Percentiles rank a stretch among this genome's conserved stretches.
phyloP scores from a whole-genome alignment of 2,329 filamentous ascomycete genomes.

The Calonectria honghensis region DNA sequence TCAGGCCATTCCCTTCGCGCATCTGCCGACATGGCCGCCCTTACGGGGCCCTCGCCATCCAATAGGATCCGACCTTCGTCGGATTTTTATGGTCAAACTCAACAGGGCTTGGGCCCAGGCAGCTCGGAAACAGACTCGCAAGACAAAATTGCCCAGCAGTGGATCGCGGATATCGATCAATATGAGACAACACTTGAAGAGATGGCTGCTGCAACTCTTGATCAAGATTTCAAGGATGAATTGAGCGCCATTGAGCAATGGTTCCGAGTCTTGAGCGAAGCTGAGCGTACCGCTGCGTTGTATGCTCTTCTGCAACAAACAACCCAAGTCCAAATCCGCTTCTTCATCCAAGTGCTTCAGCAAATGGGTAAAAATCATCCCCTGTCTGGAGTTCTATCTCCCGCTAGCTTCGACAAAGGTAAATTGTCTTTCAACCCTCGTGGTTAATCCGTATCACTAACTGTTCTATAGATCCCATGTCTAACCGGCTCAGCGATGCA shows the following conservation, averaged over 20 bases:
- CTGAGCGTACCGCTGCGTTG: conserved; percentile 94
- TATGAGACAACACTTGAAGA: conserved; percentile 99
- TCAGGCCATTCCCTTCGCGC: conserved; percentile 91
- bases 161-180: conserved; percentile 99
- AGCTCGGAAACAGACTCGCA: conserved; percentile 86
- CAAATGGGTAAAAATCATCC: conserved; percentile 99
- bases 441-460: conserved; percentile 40
- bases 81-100: conserved; percentile 90
- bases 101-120: conserved; percentile 80
- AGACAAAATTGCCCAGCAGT: conserved; percentile 96
- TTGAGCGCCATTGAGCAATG: conserved; percentile 99
- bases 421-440: conserved; percentile 52
- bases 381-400: conserved; percentile 95
- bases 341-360: conserved; percentile 98
- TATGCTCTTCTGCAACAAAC: conserved; percentile 98
- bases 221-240: conserved; percentile 99
- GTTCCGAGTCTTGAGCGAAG: conserved; percentile 98
- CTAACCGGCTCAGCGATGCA: conserved; percentile 93
- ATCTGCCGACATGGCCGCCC: conserved; percentile 95
- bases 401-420: conserved; percentile 98
- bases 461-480: conserved; percentile 87
- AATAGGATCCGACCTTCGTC: conserved; percentile 94
- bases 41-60: conserved; percentile 79
- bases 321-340: conserved; percentile 98
- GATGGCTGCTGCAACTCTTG: conserved; percentile 98